Conservation (phyloP, 78 protist species). For the Paratrimastix pyriformis region DNA sequence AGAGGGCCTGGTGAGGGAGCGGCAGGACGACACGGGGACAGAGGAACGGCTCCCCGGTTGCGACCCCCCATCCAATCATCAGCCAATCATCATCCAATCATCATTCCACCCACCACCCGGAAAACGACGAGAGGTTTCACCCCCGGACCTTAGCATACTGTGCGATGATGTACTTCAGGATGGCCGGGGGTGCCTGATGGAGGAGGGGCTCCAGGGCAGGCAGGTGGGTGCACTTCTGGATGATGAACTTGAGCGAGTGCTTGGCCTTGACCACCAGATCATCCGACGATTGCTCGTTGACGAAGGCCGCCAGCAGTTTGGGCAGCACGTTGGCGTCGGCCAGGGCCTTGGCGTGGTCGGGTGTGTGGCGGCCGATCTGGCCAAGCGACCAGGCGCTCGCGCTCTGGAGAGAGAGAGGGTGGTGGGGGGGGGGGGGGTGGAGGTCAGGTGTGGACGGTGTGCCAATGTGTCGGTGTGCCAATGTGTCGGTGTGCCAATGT, state of each 20-base stretch:
- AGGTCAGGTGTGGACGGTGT: no score
- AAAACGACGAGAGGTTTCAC: no score
- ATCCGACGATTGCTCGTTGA: slow-evolving; percentile 32
- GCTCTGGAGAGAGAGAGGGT: not conserved
- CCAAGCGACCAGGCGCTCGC: slow-evolving; percentile 48
- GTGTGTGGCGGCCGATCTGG: slow-evolving; percentile 74
- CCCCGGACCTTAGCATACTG: slow-evolving; percentile 88
- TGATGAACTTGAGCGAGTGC: slow-evolving; percentile 63
- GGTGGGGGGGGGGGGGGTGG: not conserved
- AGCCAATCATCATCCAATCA: no score
- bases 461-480: no score
- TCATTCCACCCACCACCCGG: no score
- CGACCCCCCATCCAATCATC: no score
- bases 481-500: no score
- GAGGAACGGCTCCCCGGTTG: no score
- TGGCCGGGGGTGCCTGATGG: slow-evolving; percentile 41
- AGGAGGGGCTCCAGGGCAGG: slow-evolving; percentile 74
- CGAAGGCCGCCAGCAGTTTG: slow-evolving; percentile 38
- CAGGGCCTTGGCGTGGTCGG: slow-evolving; percentile 76
- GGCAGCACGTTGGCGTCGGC: slow-evolving; percentile 64
- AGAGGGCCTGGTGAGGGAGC: no score
- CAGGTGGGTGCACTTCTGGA: slow-evolving; percentile 57
- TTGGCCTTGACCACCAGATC: slow-evolving; percentile 66
- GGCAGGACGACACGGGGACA: no score
- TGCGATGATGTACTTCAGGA: slow-evolving; percentile 57